Evolutionary conservation across 768 basidiomycete species (phyloP).

Genomic region (Pisolithus albus): DNA sequence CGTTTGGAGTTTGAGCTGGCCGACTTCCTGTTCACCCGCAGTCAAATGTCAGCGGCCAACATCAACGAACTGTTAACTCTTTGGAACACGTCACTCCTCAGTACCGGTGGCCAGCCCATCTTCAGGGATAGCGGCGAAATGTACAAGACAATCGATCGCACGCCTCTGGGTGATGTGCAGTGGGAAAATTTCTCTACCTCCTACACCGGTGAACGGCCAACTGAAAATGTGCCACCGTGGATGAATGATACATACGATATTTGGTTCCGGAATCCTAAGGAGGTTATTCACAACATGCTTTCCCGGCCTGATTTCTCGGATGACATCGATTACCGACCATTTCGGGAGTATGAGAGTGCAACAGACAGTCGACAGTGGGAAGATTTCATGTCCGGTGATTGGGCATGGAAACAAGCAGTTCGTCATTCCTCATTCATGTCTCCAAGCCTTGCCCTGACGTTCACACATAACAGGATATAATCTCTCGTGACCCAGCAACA

Average conservation of each 20-base stretch:
- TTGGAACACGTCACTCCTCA: constrained; percentile 12
- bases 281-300: constrained; percentile 13
- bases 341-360: constrained; percentile 2
- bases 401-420: constrained; percentile 11
- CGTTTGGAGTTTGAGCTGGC: background rate
- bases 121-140: constrained; percentile 18
- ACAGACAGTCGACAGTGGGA: background rate
- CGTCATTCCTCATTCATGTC: background rate
- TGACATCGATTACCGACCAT: constrained; percentile 16
- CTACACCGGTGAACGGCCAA: constrained; percentile 13
- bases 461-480: no score
- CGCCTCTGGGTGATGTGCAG: constrained; percentile 17
- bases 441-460: no score
- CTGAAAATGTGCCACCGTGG: constrained; percentile 17
- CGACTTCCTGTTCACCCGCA: constrained; percentile 5
- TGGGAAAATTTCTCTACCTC: constrained; percentile 21
- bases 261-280: constrained; percentile 19
- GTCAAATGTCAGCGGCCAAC: constrained; percentile 16
- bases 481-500: no score
- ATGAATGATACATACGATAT: constrained; percentile 21
- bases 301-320: constrained; percentile 16
- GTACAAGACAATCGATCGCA: constrained; percentile 21
- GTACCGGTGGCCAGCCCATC: constrained; percentile 6
- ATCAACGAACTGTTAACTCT: constrained; percentile 23
- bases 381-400: constrained; percentile 9